Percentiles rank a stretch among this genome's conserved stretches.
phyloP scores from a whole-genome alignment of 306 rosid species.

The Glycine latifolia region DNA sequence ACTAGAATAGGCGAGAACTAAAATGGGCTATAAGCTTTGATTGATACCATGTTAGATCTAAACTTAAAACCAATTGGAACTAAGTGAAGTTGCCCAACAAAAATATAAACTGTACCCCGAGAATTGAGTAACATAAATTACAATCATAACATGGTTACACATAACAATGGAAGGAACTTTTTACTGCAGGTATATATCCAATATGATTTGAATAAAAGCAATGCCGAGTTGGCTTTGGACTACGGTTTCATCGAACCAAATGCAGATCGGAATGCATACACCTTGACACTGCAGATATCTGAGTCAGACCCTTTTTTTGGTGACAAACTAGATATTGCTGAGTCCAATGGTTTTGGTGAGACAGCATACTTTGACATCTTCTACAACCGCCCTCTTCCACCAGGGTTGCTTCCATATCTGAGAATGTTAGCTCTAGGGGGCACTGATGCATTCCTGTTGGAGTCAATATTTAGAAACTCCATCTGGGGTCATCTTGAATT shows the following conservation, averaged over 20 bases:
- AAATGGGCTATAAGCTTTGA: too few relatives aligned
- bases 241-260: slow-evolving; percentile 85
- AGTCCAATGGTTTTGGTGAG: slow-evolving; percentile 76
- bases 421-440: slow-evolving; percentile 88
- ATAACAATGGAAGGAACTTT: slow-evolving; percentile 22
- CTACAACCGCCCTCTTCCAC: slow-evolving; percentile 68
- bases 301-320: slow-evolving; percentile 82
- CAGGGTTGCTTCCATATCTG: slow-evolving; percentile 72
- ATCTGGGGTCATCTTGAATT: slow-evolving; percentile 82
- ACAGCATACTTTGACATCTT: slow-evolving; percentile 79
- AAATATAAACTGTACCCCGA: too few relatives aligned
- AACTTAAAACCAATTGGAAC: too few relatives aligned
- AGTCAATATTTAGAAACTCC: slow-evolving; percentile 80
- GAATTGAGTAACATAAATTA: too few relatives aligned
- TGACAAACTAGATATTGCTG: slow-evolving; percentile 90
- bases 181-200: slow-evolving; percentile 79
- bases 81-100: too few relatives aligned
- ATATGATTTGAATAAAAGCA: slow-evolving; percentile 87
- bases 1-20: too few relatives aligned
- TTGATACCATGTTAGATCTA: too few relatives aligned
- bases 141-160: background rate
- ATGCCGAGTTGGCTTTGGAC: slow-evolving; percentile 92
- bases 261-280: slow-evolving; percentile 66
- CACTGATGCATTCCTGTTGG: slow-evolving; percentile 85
- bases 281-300: slow-evolving; percentile 76